Evolutionary conservation across 768 basidiomycete genomes (phyloP).

Genomic region (Sarcodon aspratus): DNA sequence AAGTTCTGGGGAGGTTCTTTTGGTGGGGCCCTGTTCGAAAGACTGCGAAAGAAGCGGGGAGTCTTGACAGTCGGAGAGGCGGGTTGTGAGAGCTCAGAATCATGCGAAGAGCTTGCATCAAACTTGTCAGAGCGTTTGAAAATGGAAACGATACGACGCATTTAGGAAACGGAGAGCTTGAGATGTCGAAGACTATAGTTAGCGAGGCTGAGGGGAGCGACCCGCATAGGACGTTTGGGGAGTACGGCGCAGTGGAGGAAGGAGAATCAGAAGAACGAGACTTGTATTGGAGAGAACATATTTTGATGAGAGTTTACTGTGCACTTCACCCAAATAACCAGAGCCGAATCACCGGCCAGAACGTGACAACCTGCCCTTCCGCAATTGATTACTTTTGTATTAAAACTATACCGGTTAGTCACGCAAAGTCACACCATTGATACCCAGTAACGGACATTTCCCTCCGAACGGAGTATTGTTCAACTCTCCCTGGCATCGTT

Average conservation of each 20-base stretch:
- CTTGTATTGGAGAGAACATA: not conserved
- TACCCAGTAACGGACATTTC: no score
- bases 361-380: no score
- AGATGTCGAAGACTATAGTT: not conserved
- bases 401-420: no score
- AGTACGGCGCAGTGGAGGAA: not conserved
- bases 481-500: no score
- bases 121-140: conserved; percentile 37
- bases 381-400: no score
- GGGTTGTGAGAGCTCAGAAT: not conserved
- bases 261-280: not conserved
- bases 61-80: conserved; percentile 4
- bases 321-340: no score
- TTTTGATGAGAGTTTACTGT: not conserved
- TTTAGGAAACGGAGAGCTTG: conserved; percentile 13
- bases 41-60: conserved; percentile 14
- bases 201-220: not conserved
- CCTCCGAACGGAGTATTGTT: no score
- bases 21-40: conserved; percentile 8
- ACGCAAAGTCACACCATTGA: no score
- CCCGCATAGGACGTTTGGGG: not conserved
- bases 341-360: no score
- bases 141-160: conserved; percentile 59
- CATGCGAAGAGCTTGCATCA: conserved; percentile 8
- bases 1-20: conserved; percentile 19